A percentile compares a stretch with the other conserved stretches of the same genome.
phyloP scores from a whole-genome alignment of 306 rosid genomes.

The Medicago ruthenica region DNA sequence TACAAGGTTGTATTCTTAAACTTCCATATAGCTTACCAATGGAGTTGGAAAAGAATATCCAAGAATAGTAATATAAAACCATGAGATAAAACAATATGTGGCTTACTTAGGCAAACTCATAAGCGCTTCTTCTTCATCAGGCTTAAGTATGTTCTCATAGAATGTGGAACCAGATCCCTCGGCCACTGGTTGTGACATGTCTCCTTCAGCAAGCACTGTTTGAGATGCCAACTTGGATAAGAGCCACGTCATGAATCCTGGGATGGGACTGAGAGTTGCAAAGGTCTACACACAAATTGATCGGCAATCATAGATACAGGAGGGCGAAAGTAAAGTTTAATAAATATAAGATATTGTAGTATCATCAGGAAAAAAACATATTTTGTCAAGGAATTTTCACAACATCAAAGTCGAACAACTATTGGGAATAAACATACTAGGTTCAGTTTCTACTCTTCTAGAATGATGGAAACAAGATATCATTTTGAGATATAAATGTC shows the following conservation, averaged over 20 bases:
- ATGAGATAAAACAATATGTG: constrained; percentile 31
- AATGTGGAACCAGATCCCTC: constrained; percentile 70
- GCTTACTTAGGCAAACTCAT: constrained; percentile 69
- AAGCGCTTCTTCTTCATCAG: constrained; percentile 76
- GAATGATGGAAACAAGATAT: constrained; percentile 30
- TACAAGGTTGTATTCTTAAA: constrained; percentile 29
- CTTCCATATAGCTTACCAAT: constrained; percentile 9
- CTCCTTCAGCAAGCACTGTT: constrained; percentile 61
- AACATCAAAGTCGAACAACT: constrained; percentile 18
- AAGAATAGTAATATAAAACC: constrained; percentile 26
- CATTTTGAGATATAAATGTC: constrained; percentile 22
- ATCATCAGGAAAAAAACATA: constrained; percentile 34
- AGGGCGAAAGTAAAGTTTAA: neutral
- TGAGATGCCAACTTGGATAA: constrained; percentile 86
- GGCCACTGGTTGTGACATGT: constrained; percentile 41
- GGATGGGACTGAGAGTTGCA: constrained; percentile 97
- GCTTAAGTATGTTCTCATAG: constrained; percentile 78
- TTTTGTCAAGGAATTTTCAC: constrained; percentile 22
- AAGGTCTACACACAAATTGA: constrained; percentile 61
- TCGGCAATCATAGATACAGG: constrained; percentile 29
- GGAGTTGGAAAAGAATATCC: constrained; percentile 25
- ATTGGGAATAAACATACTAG: constrained; percentile 22
- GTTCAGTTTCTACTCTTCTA: constrained; percentile 29
- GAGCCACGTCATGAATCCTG: constrained; percentile 94
- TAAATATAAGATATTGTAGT: constrained; percentile 22